Evolutionary conservation across 106 monocot genomes (phyloP), one percentile per base, ranked within the genome.

Genomic region (Cymbidium sinense): DNA sequence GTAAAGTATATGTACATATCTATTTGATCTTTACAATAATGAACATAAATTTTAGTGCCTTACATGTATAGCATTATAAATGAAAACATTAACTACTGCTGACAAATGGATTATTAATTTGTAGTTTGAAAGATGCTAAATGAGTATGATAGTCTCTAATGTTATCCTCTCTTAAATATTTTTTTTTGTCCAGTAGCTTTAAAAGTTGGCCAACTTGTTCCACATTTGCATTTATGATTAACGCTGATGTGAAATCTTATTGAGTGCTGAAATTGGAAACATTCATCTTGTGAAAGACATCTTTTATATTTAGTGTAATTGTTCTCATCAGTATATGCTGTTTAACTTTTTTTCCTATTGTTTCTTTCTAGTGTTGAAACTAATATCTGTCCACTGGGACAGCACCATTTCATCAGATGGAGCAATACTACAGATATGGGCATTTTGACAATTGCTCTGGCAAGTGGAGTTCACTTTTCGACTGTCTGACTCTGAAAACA

Each of bases 331-430:
- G 0, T 39, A 4, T 39, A 4, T 1, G 3, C 0, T 39, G 3
- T 39, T 0, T 39, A 4, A 0, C 7, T 39, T 37, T 39, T 39
- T 39, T 0, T 39, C 7, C 7, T 39, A 1, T 39, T 39, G 3
- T 39, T 67, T 67, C 15, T 33, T 71, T 71, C n/a, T 37, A 36
- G 5, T 39, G 37, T 28, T 74, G n/a, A 43, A 43, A 43, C 35
- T 74, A 43, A 44, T 35, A 37, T 27, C 23, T 27, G 44, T 74
- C 43, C 23, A 13, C 41, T 35, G 29, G 78, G 71, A 65, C 90
- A 93, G 93, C 96, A 74, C 96, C 96, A 75, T 88, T 89, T 79
- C 85, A 96, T 81, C 96, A 96, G 79, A 89, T 93, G 96, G 91
- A 96, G 77, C 87, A 90, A 70, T 96, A 96, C 73, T 98, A 98